Conservation (phyloP, 1,284 basidiomycete species). For the Heterobasidion annosum region DNA sequence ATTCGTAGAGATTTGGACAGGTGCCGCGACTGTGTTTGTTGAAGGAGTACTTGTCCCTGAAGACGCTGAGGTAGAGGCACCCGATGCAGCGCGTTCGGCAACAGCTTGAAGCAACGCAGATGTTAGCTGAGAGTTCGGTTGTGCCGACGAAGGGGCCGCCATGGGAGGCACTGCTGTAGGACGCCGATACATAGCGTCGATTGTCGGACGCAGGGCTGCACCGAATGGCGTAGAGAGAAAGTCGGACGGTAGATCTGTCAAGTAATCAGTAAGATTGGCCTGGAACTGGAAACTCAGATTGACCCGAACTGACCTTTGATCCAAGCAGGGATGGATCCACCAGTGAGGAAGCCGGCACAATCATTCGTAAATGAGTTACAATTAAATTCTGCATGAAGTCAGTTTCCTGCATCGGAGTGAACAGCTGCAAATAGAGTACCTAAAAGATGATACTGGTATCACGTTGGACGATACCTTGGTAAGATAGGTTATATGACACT, state of each 20-base stretch:
- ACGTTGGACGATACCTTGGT: not conserved
- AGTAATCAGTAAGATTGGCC: not conserved
- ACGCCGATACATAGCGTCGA: conserved; percentile 77
- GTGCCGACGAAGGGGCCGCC: conserved; percentile 20
- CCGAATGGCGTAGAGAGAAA: conserved; percentile 91
- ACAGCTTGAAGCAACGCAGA: conserved; percentile 58
- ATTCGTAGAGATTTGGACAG: conserved; percentile 56
- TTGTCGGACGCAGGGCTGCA: conserved; percentile 76
- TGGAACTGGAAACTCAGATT: not conserved
- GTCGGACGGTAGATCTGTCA: conserved; percentile 73
- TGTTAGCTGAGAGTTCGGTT: conserved; percentile 42
- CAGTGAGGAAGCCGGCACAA: conserved; percentile 77
- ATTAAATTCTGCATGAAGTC: conserved; percentile 56
- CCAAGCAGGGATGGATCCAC: conserved; percentile 67
- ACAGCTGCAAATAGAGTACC: conserved; percentile 30
- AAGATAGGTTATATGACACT: conserved; percentile 14
- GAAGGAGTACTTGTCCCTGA: conserved; percentile 12
- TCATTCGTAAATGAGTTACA: conserved; percentile 92
- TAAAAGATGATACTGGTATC: conserved; percentile 75
- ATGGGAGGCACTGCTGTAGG: conserved; percentile 36
- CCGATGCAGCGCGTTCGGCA: conserved; percentile 37
- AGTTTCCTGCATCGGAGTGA: conserved; percentile 4
- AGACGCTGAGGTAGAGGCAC: conserved; percentile 9
- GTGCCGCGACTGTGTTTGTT: conserved; percentile 39
- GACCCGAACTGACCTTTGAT: conserved; percentile 48